A percentile compares a stretch with the other conserved stretches of the same genome.
Conservation (phyloP, 176 grass and related monocot genomes). For the Melocanna baccifera region DNA sequence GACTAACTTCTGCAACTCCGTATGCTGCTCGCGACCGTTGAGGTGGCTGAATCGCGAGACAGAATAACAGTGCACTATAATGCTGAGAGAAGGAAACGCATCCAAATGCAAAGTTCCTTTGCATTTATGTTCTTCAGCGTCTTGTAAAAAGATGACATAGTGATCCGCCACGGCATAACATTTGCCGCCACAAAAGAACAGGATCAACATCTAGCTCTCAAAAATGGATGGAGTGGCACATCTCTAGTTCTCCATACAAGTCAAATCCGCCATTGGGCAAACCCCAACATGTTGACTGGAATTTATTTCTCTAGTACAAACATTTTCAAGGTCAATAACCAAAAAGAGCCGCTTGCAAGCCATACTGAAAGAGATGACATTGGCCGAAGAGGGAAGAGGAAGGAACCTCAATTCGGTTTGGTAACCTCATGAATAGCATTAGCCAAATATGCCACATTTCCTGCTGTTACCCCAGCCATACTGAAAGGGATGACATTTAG, state of each 20-base stretch:
- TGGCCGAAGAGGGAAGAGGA: not conserved
- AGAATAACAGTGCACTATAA: not conserved
- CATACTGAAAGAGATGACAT: conserved; percentile 30
- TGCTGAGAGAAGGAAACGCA: not conserved
- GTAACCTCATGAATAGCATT: conserved; percentile 92
- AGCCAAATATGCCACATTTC: conserved; percentile 74
- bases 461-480: conserved; percentile 86
- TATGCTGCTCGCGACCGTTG: not conserved
- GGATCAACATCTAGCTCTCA: not conserved
- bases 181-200: not conserved
- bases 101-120: not conserved
- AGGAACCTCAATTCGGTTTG: conserved; percentile 36
- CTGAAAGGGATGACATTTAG: conserved; percentile 41
- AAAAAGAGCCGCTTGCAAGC: conserved; percentile 8
- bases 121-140: not conserved
- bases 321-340: not conserved
- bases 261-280: not conserved
- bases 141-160: not conserved
- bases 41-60: not conserved
- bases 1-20: not conserved
- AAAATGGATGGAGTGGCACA: not conserved
- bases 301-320: conserved; percentile 25
- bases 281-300: not conserved
- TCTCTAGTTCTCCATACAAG: not conserved
- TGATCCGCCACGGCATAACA: not conserved